phyloP scores from a whole-genome alignment of 2,329 filamentous ascomycete species.

The Achaetomium macrosporum region DNA sequence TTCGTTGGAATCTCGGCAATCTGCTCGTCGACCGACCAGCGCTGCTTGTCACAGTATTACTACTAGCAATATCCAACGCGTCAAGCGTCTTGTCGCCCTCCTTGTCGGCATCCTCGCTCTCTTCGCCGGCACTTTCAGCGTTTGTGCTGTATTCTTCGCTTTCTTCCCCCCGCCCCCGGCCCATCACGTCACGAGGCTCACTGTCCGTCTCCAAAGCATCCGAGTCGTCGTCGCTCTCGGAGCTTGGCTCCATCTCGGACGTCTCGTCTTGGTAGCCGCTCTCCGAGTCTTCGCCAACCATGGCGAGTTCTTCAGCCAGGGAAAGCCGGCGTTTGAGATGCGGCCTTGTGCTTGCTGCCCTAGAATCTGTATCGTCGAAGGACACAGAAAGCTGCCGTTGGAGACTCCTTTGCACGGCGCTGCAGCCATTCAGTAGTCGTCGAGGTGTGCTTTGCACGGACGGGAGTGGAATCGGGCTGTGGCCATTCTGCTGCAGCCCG shows the following conservation, averaged over 20 bases:
- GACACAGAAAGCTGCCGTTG: slow-evolving; percentile 10
- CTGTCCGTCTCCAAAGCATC: slow-evolving; percentile 6
- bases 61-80: neutral
- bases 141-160: slow-evolving; percentile 7
- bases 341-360: neutral
- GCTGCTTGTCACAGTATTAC: neutral
- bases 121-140: slow-evolving; percentile 8
- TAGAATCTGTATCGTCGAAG: slow-evolving; percentile 4
- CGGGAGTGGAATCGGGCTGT: neutral
- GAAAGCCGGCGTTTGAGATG: slow-evolving; percentile 15
- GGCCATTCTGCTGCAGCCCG: slow-evolving; percentile 2
- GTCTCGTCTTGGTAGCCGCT: slow-evolving; percentile 14
- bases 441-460: neutral
- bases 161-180: neutral
- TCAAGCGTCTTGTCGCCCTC: slow-evolving; percentile 7
- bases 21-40: slow-evolving; percentile 2
- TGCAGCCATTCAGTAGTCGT: neutral
- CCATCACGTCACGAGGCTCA: neutral
- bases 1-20: neutral
- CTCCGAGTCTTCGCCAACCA: slow-evolving; percentile 17
- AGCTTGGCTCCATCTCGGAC: slow-evolving; percentile 9
- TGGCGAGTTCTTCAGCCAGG: slow-evolving; percentile 18
- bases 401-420: neutral
- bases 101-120: slow-evolving; percentile 1
- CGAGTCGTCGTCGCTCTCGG: slow-evolving; percentile 11